Evolutionary conservation across 805 yeast genomes (phyloP).

Genomic region (Kluyveromyces aestuarii): DNA sequence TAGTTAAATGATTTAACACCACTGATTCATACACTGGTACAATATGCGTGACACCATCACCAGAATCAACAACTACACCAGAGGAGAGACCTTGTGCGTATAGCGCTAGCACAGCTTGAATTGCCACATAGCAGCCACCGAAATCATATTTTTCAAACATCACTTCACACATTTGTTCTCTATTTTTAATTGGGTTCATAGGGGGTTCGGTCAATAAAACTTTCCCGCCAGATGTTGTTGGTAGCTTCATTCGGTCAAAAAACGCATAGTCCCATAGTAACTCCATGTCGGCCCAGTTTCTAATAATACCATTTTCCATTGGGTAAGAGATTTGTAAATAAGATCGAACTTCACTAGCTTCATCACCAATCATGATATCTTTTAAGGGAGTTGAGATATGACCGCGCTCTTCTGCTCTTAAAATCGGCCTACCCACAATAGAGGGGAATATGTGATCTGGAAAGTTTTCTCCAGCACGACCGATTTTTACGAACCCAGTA

Average conservation of each 20-base stretch:
- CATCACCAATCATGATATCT: constrained; percentile 97
- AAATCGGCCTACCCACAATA: constrained; percentile 92
- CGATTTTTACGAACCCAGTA: constrained; percentile 96
- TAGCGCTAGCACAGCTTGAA: constrained; percentile 95
- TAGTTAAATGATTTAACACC: constrained; percentile 88
- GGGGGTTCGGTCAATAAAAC: constrained; percentile 94
- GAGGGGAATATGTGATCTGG: constrained; percentile 97
- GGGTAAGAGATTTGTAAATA: constrained; percentile 92
- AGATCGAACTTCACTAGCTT: constrained; percentile 85
- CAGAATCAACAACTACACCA: constrained; percentile 97
- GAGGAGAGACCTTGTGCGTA: constrained; percentile 95
- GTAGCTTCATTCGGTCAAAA: constrained; percentile 78
- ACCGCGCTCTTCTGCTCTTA: constrained; percentile 91
- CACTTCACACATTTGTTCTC: constrained; percentile 88
- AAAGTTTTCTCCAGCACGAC: constrained; percentile 93
- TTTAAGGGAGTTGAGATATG: constrained; percentile 55
- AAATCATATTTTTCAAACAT: constrained; percentile 91
- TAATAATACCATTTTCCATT: constrained; percentile 97
- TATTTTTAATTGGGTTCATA: constrained; percentile 86
- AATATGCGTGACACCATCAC: constrained; percentile 97
- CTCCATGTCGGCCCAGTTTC: constrained; percentile 98
- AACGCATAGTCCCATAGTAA: constrained; percentile 97
- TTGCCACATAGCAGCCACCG: constrained; percentile 91
- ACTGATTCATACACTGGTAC: constrained; percentile 97
- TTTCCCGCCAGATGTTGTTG: constrained; percentile 67